Evolutionary conservation across 495 filamentous ascomycete genomes (phyloP), one percentile per base, ranked within the genome.

Genomic region (Tetracladium marchalianum): DNA sequence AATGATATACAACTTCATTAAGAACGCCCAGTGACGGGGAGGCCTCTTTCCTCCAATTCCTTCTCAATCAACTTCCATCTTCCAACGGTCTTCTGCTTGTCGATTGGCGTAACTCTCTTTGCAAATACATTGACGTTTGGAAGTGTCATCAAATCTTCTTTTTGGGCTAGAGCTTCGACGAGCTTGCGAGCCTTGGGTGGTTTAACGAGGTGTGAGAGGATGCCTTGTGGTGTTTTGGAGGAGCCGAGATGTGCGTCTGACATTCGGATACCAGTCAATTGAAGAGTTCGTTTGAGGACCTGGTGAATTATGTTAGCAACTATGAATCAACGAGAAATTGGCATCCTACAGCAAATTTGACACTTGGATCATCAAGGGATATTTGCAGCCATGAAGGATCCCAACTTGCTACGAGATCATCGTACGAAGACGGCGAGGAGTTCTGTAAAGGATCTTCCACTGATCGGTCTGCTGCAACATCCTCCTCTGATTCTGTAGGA

Each of bases 21-120:
- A 42, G 24, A 35, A 56, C 61, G 56, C 16, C 72, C 70, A 10
- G 50, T 54, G 9, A 69, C 60, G 32, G 71, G 72, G 22, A 88
- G 63, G 5, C 77, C 79, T 42, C 78, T 68, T 51, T 73, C 68
- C 56, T 74, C 65, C 35, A 94, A 71, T 66, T 84, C 83, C 58
- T 76, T 59, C 57, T 85, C 76, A 57, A 94, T 88, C 24, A 89
- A 55, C 76, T 94, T 92, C 80, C 81, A 87, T 53, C 90, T 75
- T 5, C 90, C 90, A 18, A 90, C 54, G 51, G 75, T 74, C 60
- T 75, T 80, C 62, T 94, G 86, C 61, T 77, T 77, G 63, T 88
- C 75, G 40, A 77, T 73, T 17, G 72, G 73, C 16, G 76, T 84
- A 41, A 82, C 66, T 51, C 81, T 77, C 46, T 69, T 69, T 4